Evolutionary conservation across 2,329 filamentous ascomycete genomes (phyloP), one percentile per base, ranked within the genome.

Genomic region (Epichloe amarillans): DNA sequence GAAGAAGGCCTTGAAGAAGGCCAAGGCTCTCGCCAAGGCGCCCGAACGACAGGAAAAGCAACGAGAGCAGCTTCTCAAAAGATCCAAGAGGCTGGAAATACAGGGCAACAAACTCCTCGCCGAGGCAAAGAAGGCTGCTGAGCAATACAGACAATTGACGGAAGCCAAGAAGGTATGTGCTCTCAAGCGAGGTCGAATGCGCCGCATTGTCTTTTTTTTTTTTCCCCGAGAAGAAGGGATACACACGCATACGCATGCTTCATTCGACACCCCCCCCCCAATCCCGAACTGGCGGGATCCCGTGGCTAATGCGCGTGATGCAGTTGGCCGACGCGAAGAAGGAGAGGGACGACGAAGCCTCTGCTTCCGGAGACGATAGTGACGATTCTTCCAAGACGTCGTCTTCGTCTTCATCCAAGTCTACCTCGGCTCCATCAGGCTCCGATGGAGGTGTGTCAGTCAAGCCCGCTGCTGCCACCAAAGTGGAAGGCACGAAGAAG

Each of bases 61-160:
- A 46, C 66, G 64, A 39, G 57, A 62, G 47, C 66, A 65, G 19
- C 56, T 72, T 47, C 62, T 68, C 23, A 53, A 54, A n/a, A 66
- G 67, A 50, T 59, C 61, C 10, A 53, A 70, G 26, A 67, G 68
- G 57, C 63, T 72, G 37, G 67, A 72, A 58, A 58, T 57, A 3
- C 62, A 72, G 58, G 69, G 66, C 2, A 55, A 61, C 21, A 68
- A 69, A 60, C 53, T 76, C 36, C 56, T 71, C 56, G 59, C 57
- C 1, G 65, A 73, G 51, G 67, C 72, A 0, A 65, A 69, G 53
- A 66, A 64, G 51, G 56, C 58, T 23, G 57, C 58, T 30, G 57
- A 57, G 10, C 55, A 62, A 41, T 64, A 66, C 38, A 57, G 63
- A 49, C 52, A 52, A 21, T 50, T 62, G 48, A 56, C 54, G 8